Evolutionary conservation across 202 grass and related monocot species (phyloP).

Genomic region (Elaeis oleifera): DNA sequence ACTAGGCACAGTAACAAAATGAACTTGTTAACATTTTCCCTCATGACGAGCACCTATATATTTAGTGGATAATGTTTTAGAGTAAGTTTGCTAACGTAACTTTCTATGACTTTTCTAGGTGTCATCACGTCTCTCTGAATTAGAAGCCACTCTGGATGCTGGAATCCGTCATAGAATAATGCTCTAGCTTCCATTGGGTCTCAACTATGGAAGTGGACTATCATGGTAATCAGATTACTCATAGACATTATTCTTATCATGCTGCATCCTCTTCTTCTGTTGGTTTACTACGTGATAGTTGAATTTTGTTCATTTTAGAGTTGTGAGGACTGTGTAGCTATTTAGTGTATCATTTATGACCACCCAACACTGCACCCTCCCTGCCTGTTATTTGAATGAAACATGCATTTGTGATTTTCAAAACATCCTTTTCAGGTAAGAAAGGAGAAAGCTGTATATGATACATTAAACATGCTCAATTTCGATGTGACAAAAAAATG

Average conservation of each 20-base stretch:
- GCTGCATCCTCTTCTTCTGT: neutral
- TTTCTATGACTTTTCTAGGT: slow-evolving; percentile 38
- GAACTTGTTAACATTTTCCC: no score
- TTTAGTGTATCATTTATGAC: neutral
- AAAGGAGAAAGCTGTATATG: slow-evolving; percentile 99
- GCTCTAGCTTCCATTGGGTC: slow-evolving; percentile 85
- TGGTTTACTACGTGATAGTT: slow-evolving; percentile 5
- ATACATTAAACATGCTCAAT: slow-evolving; percentile 93
- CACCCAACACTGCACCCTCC: no score
- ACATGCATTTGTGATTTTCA: slow-evolving; percentile 8
- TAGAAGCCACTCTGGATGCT: slow-evolving; percentile 89
- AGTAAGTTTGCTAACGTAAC: neutral
- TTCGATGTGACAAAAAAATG: slow-evolving; percentile 99
- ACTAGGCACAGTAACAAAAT: no score
- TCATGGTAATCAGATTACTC: slow-evolving; percentile 47
- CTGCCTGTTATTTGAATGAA: neutral
- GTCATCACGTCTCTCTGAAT: slow-evolving; percentile 69
- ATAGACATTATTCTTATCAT: slow-evolving; percentile 5
- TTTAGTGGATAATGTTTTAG: no score
- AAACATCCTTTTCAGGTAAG: slow-evolving; percentile 53
- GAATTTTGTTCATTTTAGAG: neutral
- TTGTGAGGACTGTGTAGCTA: neutral
- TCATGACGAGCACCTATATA: no score
- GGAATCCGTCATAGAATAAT: slow-evolving; percentile 92
- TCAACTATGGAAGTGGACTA: slow-evolving; percentile 87